Percentiles rank a stretch among this genome's conserved stretches.
phyloP scores from a whole-genome alignment of 441 rosid genomes.

The Gossypium trilobum region DNA sequence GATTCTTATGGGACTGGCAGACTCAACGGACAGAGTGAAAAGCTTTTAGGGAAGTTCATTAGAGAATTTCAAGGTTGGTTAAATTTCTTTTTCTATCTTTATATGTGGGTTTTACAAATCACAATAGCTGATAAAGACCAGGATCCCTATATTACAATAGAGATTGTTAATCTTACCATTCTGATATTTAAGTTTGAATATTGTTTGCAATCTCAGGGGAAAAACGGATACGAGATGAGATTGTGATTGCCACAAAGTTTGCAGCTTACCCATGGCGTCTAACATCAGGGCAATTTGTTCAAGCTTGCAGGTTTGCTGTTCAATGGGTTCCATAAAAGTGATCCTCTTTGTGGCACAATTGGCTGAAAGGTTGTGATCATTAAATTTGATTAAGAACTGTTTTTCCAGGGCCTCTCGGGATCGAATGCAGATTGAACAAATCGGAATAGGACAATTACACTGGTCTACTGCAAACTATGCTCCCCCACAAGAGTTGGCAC shows the following conservation, averaged over 20 bases:
- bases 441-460: slow-evolving; percentile 84
- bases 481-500: slow-evolving; percentile 56
- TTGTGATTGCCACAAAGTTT: slow-evolving; percentile 80
- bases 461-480: slow-evolving; percentile 95
- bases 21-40: slow-evolving; percentile 82
- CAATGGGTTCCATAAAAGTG: neutral
- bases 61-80: slow-evolving; percentile 41
- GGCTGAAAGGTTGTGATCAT: neutral
- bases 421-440: slow-evolving; percentile 62
- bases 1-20: slow-evolving; percentile 90
- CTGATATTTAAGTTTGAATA: neutral
- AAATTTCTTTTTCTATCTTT: neutral
- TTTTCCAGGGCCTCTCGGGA: slow-evolving; percentile 60
- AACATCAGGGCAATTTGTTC: slow-evolving; percentile 76
- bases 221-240: slow-evolving; percentile 31
- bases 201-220: slow-evolving; percentile 26
- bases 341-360: neutral
- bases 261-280: slow-evolving; percentile 93
- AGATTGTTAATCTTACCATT: neutral
- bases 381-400: slow-evolving; percentile 12
- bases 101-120: neutral
- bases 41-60: slow-evolving; percentile 77
- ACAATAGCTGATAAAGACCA: no score
- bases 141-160: no score
- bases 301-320: slow-evolving; percentile 62